Conservation (phyloP, 129 eudicot species). For the Artemisia tridentata region DNA sequence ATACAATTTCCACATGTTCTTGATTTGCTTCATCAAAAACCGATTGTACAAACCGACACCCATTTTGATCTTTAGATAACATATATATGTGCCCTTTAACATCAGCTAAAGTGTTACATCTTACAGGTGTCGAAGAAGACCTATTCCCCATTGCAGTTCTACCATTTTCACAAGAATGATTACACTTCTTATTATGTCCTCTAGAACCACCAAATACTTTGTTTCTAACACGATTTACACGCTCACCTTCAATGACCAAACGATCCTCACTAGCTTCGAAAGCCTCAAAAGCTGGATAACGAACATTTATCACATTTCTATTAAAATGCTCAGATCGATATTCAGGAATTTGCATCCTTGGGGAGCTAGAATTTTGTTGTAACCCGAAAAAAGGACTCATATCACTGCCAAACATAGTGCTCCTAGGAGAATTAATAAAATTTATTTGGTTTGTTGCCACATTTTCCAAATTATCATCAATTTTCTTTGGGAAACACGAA, state of each 20-base stretch:
- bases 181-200: slow-evolving; percentile 32
- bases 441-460: slow-evolving; percentile 19
- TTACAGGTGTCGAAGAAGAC: slow-evolving; percentile 26
- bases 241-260: slow-evolving; percentile 36
- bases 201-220: slow-evolving; percentile 15
- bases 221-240: slow-evolving; percentile 31
- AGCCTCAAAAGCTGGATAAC: slow-evolving; percentile 33
- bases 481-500: slow-evolving; percentile 28
- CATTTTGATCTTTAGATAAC: slow-evolving; percentile 70
- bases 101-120: slow-evolving; percentile 37
- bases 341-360: slow-evolving; percentile 19
- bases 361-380: slow-evolving; percentile 28
- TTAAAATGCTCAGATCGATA: slow-evolving; percentile 25
- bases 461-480: slow-evolving; percentile 18
- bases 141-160: slow-evolving; percentile 10
- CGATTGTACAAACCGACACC: slow-evolving; percentile 68
- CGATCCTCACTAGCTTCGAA: slow-evolving; percentile 28
- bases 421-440: slow-evolving; percentile 32
- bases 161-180: slow-evolving; percentile 33
- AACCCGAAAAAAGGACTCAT: slow-evolving; percentile 36
- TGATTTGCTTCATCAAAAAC: slow-evolving; percentile 50
- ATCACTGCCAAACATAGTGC: slow-evolving; percentile 29
- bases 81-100: slow-evolving; percentile 48
- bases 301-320: slow-evolving; percentile 16
- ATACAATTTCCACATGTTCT: slow-evolving; percentile 55